Conservation (phyloP, 441 rosid species). For the Eutrema salsugineum region DNA sequence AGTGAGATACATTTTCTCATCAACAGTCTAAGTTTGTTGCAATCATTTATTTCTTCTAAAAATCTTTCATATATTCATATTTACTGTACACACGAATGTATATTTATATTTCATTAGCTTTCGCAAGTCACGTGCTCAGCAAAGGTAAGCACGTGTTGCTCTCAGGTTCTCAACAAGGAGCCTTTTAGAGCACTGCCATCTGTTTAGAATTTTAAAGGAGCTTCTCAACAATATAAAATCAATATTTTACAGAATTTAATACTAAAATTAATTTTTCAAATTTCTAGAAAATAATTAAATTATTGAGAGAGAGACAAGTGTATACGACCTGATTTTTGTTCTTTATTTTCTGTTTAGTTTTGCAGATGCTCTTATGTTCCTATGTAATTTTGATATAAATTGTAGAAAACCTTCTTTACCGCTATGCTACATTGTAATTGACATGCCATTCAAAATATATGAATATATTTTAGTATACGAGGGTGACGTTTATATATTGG, state of each 20-base stretch:
- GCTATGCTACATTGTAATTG: background rate
- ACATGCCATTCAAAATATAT: background rate
- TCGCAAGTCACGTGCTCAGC: conserved; percentile 15
- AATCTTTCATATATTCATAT: background rate
- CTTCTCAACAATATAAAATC: too few relatives aligned
- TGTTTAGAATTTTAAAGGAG: too few relatives aligned
- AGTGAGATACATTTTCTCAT: background rate
- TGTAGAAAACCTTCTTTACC: background rate
- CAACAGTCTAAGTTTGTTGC: background rate
- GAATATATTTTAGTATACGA: background rate
- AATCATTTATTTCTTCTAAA: background rate
- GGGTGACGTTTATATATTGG: background rate
- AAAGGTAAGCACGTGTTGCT: conserved; percentile 9
- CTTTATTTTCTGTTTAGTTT: too few relatives aligned
- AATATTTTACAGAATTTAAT: too few relatives aligned
- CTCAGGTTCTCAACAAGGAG: background rate
- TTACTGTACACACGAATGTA: background rate
- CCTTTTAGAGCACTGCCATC: too few relatives aligned
- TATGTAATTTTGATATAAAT: background rate
- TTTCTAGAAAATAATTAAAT: too few relatives aligned
- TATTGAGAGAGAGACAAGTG: too few relatives aligned
- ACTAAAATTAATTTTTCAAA: too few relatives aligned
- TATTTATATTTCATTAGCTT: background rate
- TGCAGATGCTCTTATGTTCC: too few relatives aligned
- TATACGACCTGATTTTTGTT: too few relatives aligned